Conservation (phyloP, 768 basidiomycete genomes). For the Pholiota conissans region DNA sequence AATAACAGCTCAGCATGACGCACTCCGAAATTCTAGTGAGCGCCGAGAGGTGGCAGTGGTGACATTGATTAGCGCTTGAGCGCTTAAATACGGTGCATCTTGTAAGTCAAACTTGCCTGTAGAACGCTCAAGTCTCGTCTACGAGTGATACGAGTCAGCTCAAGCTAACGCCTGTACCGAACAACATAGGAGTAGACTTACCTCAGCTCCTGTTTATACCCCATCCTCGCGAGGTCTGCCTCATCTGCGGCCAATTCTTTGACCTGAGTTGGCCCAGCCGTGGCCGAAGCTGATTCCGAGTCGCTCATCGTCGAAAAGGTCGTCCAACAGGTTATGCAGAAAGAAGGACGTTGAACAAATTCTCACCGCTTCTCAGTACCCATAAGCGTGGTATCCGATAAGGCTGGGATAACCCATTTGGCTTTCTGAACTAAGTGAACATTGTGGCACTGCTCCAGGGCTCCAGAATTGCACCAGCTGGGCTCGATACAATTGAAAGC, state of each 20-base stretch:
- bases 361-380: background rate
- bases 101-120: conserved; percentile 43
- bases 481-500: too few species aligned
- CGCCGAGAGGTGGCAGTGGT: background rate
- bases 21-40: conserved; percentile 67
- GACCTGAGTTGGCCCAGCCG: background rate
- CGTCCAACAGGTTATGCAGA: background rate
- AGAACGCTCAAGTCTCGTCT: conserved; percentile 65
- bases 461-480: background rate
- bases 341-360: background rate
- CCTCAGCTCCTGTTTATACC: conserved; percentile 71
- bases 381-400: background rate
- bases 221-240: conserved; percentile 65
- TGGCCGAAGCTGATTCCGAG: background rate
- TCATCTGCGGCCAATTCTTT: conserved; percentile 46
- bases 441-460: background rate
- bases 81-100: conserved; percentile 3
- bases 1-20: conserved; percentile 13
- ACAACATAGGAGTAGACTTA: conserved; percentile 29
- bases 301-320: conserved; percentile 15
- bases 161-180: background rate
- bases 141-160: background rate
- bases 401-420: background rate
- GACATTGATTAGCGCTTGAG: conserved; percentile 7
- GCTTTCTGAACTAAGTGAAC: background rate